These are phyloP conservation scores for Suillus alpinus DNA, from an alignment of 768 basidiomycete species.

Conservation along the genomic window DNA sequence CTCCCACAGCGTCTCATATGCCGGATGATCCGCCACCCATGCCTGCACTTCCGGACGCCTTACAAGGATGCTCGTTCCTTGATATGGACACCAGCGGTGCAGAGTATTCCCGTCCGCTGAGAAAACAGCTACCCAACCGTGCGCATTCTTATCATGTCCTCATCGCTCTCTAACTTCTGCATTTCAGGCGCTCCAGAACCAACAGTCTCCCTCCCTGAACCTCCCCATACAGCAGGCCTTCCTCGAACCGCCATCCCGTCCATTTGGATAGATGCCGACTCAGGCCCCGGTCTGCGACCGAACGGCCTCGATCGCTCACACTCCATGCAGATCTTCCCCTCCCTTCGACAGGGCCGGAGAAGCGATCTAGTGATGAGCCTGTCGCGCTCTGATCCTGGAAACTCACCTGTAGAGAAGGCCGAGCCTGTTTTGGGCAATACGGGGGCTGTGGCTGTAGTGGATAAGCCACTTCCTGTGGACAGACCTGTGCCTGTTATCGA, in stretches of 20 bases:
- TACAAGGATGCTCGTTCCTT: slow-evolving; percentile 28
- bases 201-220: slow-evolving; percentile 11
- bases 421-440: neutral
- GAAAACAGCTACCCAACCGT: slow-evolving; percentile 16
- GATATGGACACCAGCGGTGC: slow-evolving; percentile 32
- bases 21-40: slow-evolving; percentile 29
- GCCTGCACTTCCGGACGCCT: slow-evolving; percentile 20
- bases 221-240: slow-evolving; percentile 19
- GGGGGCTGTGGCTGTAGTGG: neutral
- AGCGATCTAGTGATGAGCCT: slow-evolving; percentile 29
- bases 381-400: slow-evolving; percentile 7
- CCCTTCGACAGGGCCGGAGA: slow-evolving; percentile 14
- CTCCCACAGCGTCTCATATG: slow-evolving; percentile 32
- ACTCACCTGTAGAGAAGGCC: neutral
- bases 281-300: slow-evolving; percentile 9
- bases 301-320: slow-evolving; percentile 20
- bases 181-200: slow-evolving; percentile 17
- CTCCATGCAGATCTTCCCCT: slow-evolving; percentile 20
- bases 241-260: slow-evolving; percentile 37
- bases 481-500: neutral
- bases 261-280: slow-evolving; percentile 49
- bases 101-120: slow-evolving; percentile 29
- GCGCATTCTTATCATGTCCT: neutral
- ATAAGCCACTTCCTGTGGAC: neutral
- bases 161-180: neutral